A percentile compares a stretch with the other conserved stretches of the same genome.
Evolutionary conservation across 1,284 basidiomycete genomes (phyloP).

Genomic region (Tausonia pullulans): DNA sequence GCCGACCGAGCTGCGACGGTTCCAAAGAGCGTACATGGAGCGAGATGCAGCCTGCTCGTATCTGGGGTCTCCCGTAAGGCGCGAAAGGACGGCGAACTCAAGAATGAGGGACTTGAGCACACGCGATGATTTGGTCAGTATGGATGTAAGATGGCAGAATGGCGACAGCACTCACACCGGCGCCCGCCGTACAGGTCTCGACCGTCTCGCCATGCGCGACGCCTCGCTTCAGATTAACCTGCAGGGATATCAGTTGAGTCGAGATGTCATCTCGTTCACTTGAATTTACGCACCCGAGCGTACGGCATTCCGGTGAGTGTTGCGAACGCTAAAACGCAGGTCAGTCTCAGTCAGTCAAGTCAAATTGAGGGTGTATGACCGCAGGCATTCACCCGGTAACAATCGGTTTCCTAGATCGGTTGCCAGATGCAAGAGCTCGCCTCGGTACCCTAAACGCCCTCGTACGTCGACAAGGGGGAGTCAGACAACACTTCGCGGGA

Average conservation of each 20-base stretch:
- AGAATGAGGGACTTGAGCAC: conserved; percentile 50
- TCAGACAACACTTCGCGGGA: conserved; percentile 6
- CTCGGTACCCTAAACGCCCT: conserved; percentile 21
- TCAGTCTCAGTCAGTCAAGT: too few species aligned
- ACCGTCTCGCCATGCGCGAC: conserved; percentile 54
- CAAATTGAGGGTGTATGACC: not conserved
- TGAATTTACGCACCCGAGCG: conserved; percentile 50
- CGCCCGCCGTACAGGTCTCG: conserved; percentile 82
- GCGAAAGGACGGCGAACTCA: conserved; percentile 81
- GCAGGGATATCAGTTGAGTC: not conserved
- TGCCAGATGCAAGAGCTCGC: conserved; percentile 56
- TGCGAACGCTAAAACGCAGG: conserved; percentile 48
- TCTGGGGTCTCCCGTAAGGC: conserved; percentile 70
- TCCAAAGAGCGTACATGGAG: conserved; percentile 87
- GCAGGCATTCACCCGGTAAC: conserved; percentile 40
- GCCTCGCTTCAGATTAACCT: conserved; percentile 67
- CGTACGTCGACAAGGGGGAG: conserved; percentile 21
- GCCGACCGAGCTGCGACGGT: conserved; percentile 65
- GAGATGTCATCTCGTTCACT: not conserved
- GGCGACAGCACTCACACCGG: conserved; percentile 43
- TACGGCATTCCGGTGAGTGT: conserved; percentile 81
- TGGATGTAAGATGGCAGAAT: not conserved
- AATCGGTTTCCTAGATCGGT: conserved; percentile 71
- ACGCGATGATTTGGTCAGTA: not conserved
- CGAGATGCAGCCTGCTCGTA: conserved; percentile 75